A percentile compares a stretch with the other conserved stretches of the same genome.
Conservation (phyloP, 768 basidiomycete species). For the Tubosaeta brunneosetosa region DNA sequence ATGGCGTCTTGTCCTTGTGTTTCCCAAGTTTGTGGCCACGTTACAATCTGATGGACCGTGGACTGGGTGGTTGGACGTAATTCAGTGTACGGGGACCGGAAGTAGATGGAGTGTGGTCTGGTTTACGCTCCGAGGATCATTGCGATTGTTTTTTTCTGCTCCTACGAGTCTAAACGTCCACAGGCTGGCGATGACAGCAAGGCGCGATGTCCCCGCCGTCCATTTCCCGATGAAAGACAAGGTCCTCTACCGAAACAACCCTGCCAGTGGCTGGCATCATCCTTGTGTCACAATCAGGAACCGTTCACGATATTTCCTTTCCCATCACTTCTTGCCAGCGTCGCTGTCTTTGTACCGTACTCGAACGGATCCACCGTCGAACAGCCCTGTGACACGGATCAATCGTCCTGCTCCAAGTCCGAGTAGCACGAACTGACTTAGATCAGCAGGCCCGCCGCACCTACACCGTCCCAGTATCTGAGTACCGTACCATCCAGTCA, state of each 20-base stretch:
- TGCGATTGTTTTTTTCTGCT: not conserved
- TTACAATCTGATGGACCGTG: not conserved
- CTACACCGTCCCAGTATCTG: not conserved
- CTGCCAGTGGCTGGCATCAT: not conserved
- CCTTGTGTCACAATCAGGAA: not conserved
- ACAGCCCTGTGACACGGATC: not conserved
- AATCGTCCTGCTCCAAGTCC: not conserved
- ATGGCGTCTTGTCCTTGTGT: not conserved
- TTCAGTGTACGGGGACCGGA: not conserved
- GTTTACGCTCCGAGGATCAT: not conserved
- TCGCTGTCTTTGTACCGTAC: not conserved
- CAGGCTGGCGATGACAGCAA: not conserved
- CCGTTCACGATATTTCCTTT: not conserved
- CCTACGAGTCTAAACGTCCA: not conserved
- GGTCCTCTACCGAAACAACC: not conserved
- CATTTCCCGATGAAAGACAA: not conserved
- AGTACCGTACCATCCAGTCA: not conserved
- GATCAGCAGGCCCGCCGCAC: not conserved
- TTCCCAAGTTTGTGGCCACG: not conserved
- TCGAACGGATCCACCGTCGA: not conserved
- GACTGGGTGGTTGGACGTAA: not conserved
- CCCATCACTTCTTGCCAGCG: not conserved
- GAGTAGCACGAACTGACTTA: not conserved
- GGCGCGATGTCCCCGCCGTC: not conserved
- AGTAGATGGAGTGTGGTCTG: not conserved